A percentile compares a stretch with the other conserved stretches of the same genome.
Evolutionary conservation across 331 rosid genomes (phyloP).

Genomic region (Quercus lobata): DNA sequence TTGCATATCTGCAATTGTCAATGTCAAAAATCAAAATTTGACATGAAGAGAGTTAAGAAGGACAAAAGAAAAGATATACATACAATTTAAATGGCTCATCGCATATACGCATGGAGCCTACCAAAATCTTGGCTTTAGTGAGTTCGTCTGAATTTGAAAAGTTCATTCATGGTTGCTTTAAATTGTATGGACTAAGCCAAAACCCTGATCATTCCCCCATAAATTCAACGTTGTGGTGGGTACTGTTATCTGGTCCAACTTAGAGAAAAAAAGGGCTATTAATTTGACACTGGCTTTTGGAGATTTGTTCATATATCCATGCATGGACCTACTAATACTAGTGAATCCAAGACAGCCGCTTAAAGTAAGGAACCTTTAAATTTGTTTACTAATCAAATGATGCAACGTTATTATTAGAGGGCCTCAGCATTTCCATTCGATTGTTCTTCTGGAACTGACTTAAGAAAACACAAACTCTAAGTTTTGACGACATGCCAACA

Average conservation of each 20-base stretch:
- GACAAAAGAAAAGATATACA: neutral
- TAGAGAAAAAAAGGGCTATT: neutral
- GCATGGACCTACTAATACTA: no score
- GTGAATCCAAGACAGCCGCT: no score
- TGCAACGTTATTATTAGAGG: no score
- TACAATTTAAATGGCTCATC: slow-evolving; percentile 22
- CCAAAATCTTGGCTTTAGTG: slow-evolving; percentile 7
- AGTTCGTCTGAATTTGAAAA: neutral
- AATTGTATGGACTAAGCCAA: slow-evolving; percentile 19
- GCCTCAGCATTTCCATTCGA: no score
- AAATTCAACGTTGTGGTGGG: slow-evolving; percentile 10
- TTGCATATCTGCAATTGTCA: neutral
- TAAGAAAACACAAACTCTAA: no score
- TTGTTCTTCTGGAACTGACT: no score
- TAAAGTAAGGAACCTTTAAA: no score
- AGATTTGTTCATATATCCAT: no score
- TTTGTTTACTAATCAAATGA: no score
- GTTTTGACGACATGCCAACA: no score
- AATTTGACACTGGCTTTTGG: neutral
- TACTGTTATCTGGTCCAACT: slow-evolving; percentile 20
- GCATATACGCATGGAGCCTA: slow-evolving; percentile 15
- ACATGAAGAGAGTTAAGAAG: neutral
- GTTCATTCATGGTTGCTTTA: no score
- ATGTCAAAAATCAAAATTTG: neutral
- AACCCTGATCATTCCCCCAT: slow-evolving; percentile 16